A percentile compares a stretch with the other conserved stretches of the same genome.
Evolutionary conservation across 2,329 filamentous ascomycete genomes (phyloP).

Genomic region (Aspergillus intermedius): DNA sequence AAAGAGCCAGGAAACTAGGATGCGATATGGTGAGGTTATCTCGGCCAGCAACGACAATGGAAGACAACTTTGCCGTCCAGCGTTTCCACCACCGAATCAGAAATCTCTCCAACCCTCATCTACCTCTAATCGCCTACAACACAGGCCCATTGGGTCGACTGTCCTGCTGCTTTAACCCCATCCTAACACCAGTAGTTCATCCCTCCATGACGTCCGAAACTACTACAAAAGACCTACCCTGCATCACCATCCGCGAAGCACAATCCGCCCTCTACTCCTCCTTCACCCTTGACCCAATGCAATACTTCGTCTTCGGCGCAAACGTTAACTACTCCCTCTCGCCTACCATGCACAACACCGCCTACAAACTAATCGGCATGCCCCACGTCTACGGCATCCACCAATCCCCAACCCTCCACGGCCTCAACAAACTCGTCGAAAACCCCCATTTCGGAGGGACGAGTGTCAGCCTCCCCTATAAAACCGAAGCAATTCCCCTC

Average conservation of each 20-base stretch:
- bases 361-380: slow-evolving; percentile 60
- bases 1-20: slow-evolving; percentile 50
- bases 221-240: slow-evolving; percentile 40
- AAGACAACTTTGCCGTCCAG: slow-evolving; percentile 58
- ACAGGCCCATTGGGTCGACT: slow-evolving; percentile 56
- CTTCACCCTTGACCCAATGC: slow-evolving; percentile 62
- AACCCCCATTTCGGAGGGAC: slow-evolving; percentile 65
- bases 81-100: slow-evolving; percentile 48
- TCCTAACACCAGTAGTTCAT: slow-evolving; percentile 56
- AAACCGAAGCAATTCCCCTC: slow-evolving; percentile 61
- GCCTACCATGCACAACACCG: slow-evolving; percentile 70
- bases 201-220: slow-evolving; percentile 40
- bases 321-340: slow-evolving; percentile 67
- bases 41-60: slow-evolving; percentile 50
- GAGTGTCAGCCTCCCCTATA: slow-evolving; percentile 67
- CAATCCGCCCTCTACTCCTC: slow-evolving; percentile 61
- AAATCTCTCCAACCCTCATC: slow-evolving; percentile 35
- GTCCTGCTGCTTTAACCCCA: slow-evolving; percentile 61
- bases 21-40: slow-evolving; percentile 59
- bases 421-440: slow-evolving; percentile 57
- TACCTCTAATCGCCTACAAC: slow-evolving; percentile 60
- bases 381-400: slow-evolving; percentile 61
- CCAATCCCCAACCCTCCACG: slow-evolving; percentile 56
- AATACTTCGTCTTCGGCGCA: slow-evolving; percentile 67
- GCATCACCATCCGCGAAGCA: slow-evolving; percentile 56